Evolutionary conservation across 345 rosid species (phyloP).

Genomic region (Citrus reticulata): DNA sequence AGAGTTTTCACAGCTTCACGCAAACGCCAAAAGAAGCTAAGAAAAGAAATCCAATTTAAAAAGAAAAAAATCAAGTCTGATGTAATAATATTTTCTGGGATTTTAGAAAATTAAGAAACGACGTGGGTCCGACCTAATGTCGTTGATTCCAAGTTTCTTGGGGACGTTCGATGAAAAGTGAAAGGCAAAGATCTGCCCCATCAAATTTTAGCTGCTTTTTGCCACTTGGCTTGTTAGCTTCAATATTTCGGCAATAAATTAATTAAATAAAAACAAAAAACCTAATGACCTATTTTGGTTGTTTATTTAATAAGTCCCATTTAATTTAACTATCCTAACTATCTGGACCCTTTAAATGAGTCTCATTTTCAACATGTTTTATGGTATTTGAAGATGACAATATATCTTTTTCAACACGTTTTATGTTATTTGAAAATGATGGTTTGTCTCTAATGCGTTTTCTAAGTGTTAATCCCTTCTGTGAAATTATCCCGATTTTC

Average conservation of each 20-base stretch:
- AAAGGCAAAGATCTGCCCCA: slow-evolving; percentile 4
- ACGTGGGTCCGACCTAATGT: background rate
- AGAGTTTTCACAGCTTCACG: slow-evolving; percentile 42
- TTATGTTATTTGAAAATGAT: too few species aligned
- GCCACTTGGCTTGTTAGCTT: background rate
- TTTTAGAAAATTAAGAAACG: background rate
- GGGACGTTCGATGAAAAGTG: slow-evolving; percentile 24
- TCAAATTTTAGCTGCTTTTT: background rate
- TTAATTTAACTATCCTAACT: background rate
- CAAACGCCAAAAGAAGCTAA: slow-evolving; percentile 38
- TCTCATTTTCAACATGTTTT: background rate
- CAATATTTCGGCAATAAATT: background rate
- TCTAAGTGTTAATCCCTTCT: background rate
- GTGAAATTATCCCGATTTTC: too few species aligned
- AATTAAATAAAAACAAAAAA: too few species aligned
- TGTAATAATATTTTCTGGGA: background rate
- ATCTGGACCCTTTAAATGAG: background rate
- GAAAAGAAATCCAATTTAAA: background rate
- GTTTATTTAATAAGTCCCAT: too few species aligned
- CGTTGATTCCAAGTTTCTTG: slow-evolving; percentile 37
- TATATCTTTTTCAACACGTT: too few species aligned
- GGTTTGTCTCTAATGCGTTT: too few species aligned
- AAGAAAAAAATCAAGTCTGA: background rate
- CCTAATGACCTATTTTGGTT: background rate
- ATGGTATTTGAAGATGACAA: too few species aligned